A percentile compares a stretch with the other conserved stretches of the same genome.
Conservation (phyloP, 768 basidiomycete genomes). For the Sarcodon sp. region DNA sequence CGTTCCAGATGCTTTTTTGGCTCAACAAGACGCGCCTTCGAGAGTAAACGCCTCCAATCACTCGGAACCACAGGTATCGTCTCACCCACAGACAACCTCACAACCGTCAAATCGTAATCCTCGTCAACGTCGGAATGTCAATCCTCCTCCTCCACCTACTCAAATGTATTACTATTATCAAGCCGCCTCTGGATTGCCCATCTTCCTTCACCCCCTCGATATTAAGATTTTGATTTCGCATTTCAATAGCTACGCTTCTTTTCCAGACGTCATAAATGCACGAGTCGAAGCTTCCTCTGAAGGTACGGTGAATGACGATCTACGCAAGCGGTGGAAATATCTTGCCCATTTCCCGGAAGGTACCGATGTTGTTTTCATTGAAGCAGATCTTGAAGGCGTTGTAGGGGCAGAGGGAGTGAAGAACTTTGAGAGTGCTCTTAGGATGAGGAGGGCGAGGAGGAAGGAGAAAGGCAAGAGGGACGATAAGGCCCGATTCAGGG, state of each 20-base stretch:
- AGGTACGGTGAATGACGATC: constrained; percentile 81
- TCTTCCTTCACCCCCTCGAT: constrained; percentile 93
- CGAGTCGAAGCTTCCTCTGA: constrained; percentile 68
- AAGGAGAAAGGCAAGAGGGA: constrained; percentile 80
- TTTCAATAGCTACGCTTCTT: constrained; percentile 66
- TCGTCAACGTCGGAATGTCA: constrained; percentile 64
- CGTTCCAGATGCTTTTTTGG: constrained; percentile 48
- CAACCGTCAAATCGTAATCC: constrained; percentile 24
- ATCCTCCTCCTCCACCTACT: constrained; percentile 77
- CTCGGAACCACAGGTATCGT: background rate
- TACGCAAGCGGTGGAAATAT: constrained; percentile 93
- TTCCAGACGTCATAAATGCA: constrained; percentile 74
- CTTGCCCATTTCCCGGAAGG: constrained; percentile 85
- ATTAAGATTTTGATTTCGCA: constrained; percentile 86
- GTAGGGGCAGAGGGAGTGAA: constrained; percentile 67
- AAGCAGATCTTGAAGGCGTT: constrained; percentile 70
- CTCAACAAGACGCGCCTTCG: constrained; percentile 19
- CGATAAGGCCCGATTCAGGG: constrained; percentile 66
- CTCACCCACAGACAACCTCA: constrained; percentile 9
- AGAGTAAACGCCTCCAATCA: constrained; percentile 2
- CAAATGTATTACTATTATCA: constrained; percentile 96
- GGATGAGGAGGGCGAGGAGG: constrained; percentile 56
- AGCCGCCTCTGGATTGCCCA: constrained; percentile 77
- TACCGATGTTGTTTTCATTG: constrained; percentile 88
- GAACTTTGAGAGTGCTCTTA: constrained; percentile 76